These are phyloP conservation scores for Tremella mesenterica DNA, from an alignment of 768 basidiomycete genomes.

Conservation along the genomic window DNA sequence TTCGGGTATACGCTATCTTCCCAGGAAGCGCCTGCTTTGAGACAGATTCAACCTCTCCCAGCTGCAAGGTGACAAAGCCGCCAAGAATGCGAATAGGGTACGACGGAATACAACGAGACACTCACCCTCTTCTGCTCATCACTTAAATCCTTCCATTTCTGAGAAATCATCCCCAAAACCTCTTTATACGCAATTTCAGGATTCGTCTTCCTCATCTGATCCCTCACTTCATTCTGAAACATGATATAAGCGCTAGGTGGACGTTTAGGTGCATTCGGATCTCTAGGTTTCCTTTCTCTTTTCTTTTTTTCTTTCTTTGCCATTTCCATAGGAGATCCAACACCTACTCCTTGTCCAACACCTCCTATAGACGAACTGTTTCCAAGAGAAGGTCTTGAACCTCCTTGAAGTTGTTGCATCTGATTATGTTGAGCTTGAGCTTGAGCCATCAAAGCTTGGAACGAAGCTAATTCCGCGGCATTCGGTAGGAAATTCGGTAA, in stretches of 20 bases:
- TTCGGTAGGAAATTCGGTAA: too few relatives aligned
- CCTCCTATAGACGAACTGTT: too few relatives aligned
- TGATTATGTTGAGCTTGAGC: neutral
- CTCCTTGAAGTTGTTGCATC: neutral
- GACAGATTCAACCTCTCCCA: neutral
- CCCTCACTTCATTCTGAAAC: slow-evolving; percentile 85
- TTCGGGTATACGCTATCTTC: too few relatives aligned
- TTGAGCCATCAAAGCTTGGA: too few relatives aligned
- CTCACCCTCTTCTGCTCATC: slow-evolving; percentile 67
- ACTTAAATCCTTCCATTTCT: slow-evolving; percentile 63
- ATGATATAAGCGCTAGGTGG: slow-evolving; percentile 87
- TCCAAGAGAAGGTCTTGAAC: neutral
- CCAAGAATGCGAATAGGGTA: neutral
- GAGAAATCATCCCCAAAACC: slow-evolving; percentile 61
- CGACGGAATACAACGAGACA: too few relatives aligned
- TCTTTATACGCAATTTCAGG: slow-evolving; percentile 63
- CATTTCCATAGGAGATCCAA: neutral
- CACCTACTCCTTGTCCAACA: too few relatives aligned
- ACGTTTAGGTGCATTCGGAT: slow-evolving; percentile 89
- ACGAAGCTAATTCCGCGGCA: neutral
- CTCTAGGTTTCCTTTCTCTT: slow-evolving; percentile 61
- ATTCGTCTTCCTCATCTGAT: slow-evolving; percentile 58
- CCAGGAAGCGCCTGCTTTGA: too few relatives aligned
- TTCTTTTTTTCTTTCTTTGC: slow-evolving; percentile 46
- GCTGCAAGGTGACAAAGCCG: neutral